These are phyloP conservation scores for Malus sieversii DNA, from an alignment of 306 rosid species.

Conservation along the genomic window DNA sequence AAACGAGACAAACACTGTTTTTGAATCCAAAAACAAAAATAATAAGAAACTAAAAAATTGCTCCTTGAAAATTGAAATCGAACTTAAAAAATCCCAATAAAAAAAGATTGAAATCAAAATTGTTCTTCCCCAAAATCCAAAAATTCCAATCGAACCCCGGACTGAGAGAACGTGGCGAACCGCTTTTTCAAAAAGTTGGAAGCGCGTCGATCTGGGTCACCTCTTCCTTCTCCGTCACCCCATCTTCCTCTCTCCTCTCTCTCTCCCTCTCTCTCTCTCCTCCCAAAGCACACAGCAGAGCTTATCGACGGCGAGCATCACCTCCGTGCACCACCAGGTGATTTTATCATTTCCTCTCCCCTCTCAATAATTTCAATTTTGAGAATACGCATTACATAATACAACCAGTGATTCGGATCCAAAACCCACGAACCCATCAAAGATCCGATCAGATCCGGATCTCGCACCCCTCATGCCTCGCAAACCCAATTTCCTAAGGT, in stretches of 20 bases:
- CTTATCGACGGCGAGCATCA: constrained; percentile 24
- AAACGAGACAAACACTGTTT: not conserved
- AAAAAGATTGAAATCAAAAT: not conserved
- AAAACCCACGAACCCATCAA: not conserved
- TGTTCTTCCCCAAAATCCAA: not conserved
- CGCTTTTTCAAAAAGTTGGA: not conserved
- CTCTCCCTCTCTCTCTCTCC: not conserved
- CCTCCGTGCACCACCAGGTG: constrained; percentile 14
- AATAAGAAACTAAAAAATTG: too few relatives aligned
- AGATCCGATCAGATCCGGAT: constrained; percentile 31
- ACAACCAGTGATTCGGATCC: not conserved
- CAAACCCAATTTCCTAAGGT: constrained; percentile 28
- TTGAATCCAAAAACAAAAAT: not conserved
- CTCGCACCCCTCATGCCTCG: constrained; percentile 53
- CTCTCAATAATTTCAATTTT: not conserved
- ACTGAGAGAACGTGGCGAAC: not conserved
- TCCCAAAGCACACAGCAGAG: not conserved
- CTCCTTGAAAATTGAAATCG: too few relatives aligned
- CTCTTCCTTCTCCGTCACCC: not conserved
- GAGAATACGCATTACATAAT: not conserved
- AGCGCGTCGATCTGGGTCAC: not conserved
- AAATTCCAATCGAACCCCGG: not conserved
- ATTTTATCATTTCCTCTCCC: not conserved
- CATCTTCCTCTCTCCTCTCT: not conserved
- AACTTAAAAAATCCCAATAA: too few relatives aligned